phyloP scores from a whole-genome alignment of 176 grass and related monocot species.

The Lolium multiflorum region DNA sequence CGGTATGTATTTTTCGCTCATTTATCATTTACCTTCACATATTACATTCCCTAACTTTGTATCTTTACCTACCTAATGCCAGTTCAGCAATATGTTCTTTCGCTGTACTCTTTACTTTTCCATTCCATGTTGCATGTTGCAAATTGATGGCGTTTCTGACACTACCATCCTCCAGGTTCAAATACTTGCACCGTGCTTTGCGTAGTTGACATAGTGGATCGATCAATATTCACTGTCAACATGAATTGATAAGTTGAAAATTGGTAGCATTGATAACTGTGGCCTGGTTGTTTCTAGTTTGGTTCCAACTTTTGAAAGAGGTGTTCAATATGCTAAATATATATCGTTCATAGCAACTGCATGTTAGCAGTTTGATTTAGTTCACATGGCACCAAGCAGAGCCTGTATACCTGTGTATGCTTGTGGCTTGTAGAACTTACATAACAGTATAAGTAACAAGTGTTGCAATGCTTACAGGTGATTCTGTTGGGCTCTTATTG shows the following conservation, averaged over 20 bases:
- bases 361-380: conserved; percentile 10
- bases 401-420: not conserved
- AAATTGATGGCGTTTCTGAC: conserved; percentile 10
- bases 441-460: not conserved
- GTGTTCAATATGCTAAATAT: conserved; percentile 22
- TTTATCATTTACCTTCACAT: conserved; percentile 34
- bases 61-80: conserved; percentile 13
- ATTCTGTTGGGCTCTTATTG: conserved; percentile 25
- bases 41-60: not conserved
- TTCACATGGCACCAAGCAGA: conserved; percentile 1
- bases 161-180: not conserved
- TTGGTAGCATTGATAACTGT: not conserved
- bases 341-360: not conserved
- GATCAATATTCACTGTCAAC: not conserved
- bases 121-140: conserved; percentile 1
- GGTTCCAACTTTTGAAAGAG: not conserved
- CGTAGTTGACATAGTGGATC: conserved; percentile 26
- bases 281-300: conserved; percentile 26
- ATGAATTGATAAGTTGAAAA: conserved; percentile 23
- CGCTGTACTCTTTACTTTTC: not conserved
- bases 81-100: not conserved
- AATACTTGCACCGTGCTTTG: conserved; percentile 9
- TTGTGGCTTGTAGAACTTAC: not conserved
- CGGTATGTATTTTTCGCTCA: conserved; percentile 57
- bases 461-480: conserved; percentile 3